These are phyloP conservation scores for Neurospora crassa DNA, from an alignment of 2,329 filamentous ascomycete species.

Conservation along the genomic window DNA sequence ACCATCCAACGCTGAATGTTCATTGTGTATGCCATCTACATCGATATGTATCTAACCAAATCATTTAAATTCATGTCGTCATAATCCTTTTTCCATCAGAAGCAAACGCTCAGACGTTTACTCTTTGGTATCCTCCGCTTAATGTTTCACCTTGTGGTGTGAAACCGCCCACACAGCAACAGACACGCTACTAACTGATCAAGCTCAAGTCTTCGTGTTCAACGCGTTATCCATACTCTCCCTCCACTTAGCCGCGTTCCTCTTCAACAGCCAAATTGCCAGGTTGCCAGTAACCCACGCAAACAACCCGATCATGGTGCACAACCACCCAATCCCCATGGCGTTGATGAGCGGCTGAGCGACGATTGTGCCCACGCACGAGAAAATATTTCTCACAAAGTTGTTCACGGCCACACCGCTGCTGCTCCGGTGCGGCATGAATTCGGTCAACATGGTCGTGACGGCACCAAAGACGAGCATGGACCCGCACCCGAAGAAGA, in stretches of 20 bases:
- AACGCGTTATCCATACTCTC: conserved; percentile 46
- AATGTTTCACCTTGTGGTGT: not conserved
- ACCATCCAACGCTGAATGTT: not conserved
- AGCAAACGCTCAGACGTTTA: not conserved
- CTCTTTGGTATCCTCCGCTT: not conserved
- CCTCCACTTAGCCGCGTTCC: conserved; percentile 54
- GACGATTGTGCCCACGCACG: conserved; percentile 60
- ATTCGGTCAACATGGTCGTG: conserved; percentile 80
- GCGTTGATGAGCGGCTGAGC: conserved; percentile 60
- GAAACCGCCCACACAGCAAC: not conserved
- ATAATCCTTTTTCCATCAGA: not conserved
- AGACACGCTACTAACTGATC: not conserved
- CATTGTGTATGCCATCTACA: not conserved
- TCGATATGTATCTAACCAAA: not conserved
- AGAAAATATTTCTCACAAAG: conserved; percentile 70
- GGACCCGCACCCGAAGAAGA: conserved; percentile 65
- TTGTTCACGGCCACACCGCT: conserved; percentile 74
- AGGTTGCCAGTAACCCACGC: conserved; percentile 46
- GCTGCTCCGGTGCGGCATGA: conserved; percentile 62
- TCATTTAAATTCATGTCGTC: not conserved
- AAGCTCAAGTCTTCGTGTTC: conserved; percentile 2
- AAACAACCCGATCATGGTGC: conserved; percentile 48
- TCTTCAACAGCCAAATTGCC: conserved; percentile 52
- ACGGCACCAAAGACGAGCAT: conserved; percentile 70
- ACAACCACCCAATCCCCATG: conserved; percentile 69